A percentile compares a stretch with the other conserved stretches of the same genome.
Conservation (phyloP, 495 filamentous ascomycete species). For the Penicillium lividum region DNA sequence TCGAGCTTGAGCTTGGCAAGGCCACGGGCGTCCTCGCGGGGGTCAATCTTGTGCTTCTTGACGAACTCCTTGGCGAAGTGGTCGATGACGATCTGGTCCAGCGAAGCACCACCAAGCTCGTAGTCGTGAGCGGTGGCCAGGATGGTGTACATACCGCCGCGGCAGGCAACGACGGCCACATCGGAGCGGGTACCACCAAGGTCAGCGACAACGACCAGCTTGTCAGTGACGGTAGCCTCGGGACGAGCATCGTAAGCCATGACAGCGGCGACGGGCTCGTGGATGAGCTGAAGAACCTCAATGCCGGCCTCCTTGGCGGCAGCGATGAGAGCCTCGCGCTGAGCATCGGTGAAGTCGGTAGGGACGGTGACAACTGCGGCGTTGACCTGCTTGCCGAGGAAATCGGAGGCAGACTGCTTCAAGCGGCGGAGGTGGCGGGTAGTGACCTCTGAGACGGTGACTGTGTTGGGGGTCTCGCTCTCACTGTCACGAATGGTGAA, state of each 20-base stretch:
- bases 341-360: constrained; percentile 85
- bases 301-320: constrained; percentile 80
- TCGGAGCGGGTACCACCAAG: constrained; percentile 92
- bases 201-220: constrained; percentile 89
- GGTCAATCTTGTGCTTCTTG: constrained; percentile 90
- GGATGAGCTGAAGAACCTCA: constrained; percentile 88
- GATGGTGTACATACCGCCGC: constrained; percentile 95
- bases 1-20: constrained; percentile 92
- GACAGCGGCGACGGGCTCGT: constrained; percentile 88
- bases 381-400: constrained; percentile 86
- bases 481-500: constrained; percentile 82
- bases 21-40: constrained; percentile 73
- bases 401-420: constrained; percentile 82
- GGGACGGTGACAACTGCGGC: constrained; percentile 92
- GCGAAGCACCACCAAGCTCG: constrained; percentile 74
- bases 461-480: constrained; percentile 64
- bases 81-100: constrained; percentile 90
- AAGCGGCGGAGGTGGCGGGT: constrained; percentile 85
- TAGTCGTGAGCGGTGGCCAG: constrained; percentile 94
- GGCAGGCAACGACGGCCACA: constrained; percentile 82
- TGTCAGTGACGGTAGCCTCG: constrained; percentile 73
- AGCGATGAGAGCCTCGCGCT: constrained; percentile 74
- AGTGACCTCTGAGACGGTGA: constrained; percentile 82
- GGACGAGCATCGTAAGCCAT: constrained; percentile 90
- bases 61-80: constrained; percentile 98